A percentile compares a stretch with the other conserved stretches of the same genome.
phyloP scores from a whole-genome alignment of 768 basidiomycete species.

The Tricholoma hemisulphureum region DNA sequence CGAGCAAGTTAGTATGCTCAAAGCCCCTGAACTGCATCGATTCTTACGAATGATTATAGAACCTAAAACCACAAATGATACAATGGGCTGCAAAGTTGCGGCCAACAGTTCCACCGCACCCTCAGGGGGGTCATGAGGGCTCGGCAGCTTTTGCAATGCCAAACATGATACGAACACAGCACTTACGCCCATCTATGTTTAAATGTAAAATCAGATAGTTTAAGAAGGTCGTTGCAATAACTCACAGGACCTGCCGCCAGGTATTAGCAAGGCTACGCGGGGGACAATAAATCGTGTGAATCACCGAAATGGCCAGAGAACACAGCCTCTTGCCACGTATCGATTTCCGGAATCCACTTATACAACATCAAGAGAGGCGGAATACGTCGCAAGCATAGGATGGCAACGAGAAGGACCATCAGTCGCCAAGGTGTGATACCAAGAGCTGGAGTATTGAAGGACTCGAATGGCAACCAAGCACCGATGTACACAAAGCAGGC shows the following conservation, averaged over 20 bases:
- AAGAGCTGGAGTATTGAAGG: constrained; percentile 54
- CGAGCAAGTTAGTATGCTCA: not conserved
- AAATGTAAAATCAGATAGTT: not conserved
- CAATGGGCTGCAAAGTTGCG: constrained; percentile 73
- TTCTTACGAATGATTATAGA: constrained; percentile 81
- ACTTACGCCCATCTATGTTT: constrained; percentile 80
- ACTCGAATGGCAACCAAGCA: constrained; percentile 75
- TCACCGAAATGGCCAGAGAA: constrained; percentile 91
- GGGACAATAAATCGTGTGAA: constrained; percentile 5
- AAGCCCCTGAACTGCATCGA: not conserved
- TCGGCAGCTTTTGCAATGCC: constrained; percentile 61
- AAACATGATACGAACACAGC: constrained; percentile 86
- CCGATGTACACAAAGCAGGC: constrained; percentile 84
- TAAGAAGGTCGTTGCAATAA: constrained; percentile 2
- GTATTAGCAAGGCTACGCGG: not conserved
- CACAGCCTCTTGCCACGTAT: constrained; percentile 79
- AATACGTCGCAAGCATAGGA: constrained; percentile 63
- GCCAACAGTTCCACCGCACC: constrained; percentile 74
- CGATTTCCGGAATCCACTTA: constrained; percentile 84
- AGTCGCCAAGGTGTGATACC: constrained; percentile 73
- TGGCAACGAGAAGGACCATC: constrained; percentile 49
- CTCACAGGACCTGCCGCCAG: constrained; percentile 50
- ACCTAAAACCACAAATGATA: constrained; percentile 81
- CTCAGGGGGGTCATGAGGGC: constrained; percentile 56
- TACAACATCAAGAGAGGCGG: constrained; percentile 78